These are phyloP conservation scores for Spirogloea muscicola DNA, from an alignment of 139 green algal species.

Conservation along the genomic window DNA sequence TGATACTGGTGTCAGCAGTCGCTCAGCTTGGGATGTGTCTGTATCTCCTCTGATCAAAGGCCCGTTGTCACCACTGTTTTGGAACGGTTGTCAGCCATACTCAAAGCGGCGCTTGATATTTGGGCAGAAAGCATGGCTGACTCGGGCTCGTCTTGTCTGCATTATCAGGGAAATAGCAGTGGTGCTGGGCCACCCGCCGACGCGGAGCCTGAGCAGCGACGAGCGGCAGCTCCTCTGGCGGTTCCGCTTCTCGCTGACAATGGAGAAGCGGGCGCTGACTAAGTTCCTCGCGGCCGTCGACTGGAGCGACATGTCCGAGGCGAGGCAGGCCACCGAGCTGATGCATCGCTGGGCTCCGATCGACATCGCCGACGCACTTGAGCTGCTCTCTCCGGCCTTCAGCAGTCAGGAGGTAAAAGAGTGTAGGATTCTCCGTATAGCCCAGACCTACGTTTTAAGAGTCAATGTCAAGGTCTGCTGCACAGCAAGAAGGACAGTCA, in stretches of 20 bases:
- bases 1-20: too few species aligned
- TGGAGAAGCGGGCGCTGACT: slow-evolving; percentile 74
- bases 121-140: not conserved
- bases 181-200: slow-evolving; percentile 22
- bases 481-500: too few species aligned
- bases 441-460: too few species aligned
- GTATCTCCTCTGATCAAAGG: too few species aligned
- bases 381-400: slow-evolving; percentile 89
- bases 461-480: too few species aligned
- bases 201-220: not conserved
- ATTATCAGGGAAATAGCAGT: slow-evolving; percentile 22
- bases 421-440: too few species aligned
- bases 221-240: slow-evolving; percentile 73
- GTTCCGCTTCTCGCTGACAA: slow-evolving; percentile 73
- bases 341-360: slow-evolving; percentile 82
- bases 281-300: slow-evolving; percentile 84
- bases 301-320: slow-evolving; percentile 74
- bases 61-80: not conserved
- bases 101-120: not conserved
- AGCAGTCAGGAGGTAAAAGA: slow-evolving; percentile 40
- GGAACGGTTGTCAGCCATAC: not conserved
- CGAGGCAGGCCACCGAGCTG: slow-evolving; percentile 70
- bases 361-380: slow-evolving; percentile 80
- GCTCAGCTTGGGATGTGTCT: too few species aligned
- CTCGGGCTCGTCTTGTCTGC: not conserved